Conservation (phyloP, 495 filamentous ascomycete species). For the Cairneyella variabilis region DNA sequence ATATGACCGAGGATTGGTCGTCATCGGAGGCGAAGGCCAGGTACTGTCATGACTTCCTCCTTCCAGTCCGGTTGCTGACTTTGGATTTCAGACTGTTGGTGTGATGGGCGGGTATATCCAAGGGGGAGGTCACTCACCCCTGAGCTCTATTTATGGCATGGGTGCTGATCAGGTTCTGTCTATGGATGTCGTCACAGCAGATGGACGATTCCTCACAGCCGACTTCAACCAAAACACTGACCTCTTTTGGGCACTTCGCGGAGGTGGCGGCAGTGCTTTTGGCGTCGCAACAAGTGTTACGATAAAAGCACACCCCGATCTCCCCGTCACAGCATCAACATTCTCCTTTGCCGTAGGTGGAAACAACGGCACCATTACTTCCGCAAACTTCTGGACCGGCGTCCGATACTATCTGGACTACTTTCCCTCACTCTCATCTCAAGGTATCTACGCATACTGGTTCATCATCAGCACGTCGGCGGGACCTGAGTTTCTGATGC, state of each 20-base stretch:
- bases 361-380: too few relatives aligned
- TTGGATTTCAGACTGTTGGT: too few relatives aligned
- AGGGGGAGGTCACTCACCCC: conserved; percentile 54
- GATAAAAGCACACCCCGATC: too few relatives aligned
- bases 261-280: conserved; percentile 31
- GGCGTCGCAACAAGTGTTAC: too few relatives aligned
- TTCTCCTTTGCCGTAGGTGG: too few relatives aligned
- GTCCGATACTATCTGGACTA: neutral
- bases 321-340: too few relatives aligned
- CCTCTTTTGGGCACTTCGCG: conserved; percentile 62
- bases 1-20: too few relatives aligned
- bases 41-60: too few relatives aligned
- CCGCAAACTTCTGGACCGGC: neutral
- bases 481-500: neutral
- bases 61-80: too few relatives aligned
- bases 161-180: conserved; percentile 57
- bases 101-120: conserved; percentile 44
- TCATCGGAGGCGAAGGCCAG: too few relatives aligned
- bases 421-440: neutral
- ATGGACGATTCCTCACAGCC: conserved; percentile 46
- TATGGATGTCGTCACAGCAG: conserved; percentile 53
- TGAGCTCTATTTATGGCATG: conserved; percentile 51
- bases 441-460: neutral
- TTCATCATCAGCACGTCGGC: neutral
- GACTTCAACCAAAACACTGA: conserved; percentile 51